Evolutionary conservation across 306 rosid species (phyloP).

Genomic region (Trifolium fragiferum): DNA sequence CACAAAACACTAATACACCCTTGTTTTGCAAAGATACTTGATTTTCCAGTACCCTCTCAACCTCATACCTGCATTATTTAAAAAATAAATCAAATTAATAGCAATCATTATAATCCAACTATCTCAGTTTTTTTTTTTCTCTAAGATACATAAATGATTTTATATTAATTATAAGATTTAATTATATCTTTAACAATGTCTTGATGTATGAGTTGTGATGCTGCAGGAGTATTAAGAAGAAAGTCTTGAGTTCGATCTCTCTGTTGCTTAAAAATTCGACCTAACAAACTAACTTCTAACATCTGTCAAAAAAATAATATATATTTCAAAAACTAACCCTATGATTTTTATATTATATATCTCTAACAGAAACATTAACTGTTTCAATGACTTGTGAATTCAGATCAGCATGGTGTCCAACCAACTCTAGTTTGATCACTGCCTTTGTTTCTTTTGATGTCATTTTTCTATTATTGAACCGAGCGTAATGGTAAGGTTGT

Average conservation of each 20-base stretch:
- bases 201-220: background rate
- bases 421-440: background rate
- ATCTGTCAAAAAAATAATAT: too few relatives aligned
- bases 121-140: background rate
- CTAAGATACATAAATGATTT: background rate
- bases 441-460: background rate
- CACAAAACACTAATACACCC: conserved; percentile 57
- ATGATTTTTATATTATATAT: too few relatives aligned
- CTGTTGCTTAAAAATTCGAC: too few relatives aligned
- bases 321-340: too few relatives aligned
- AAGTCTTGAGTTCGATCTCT: background rate
- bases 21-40: conserved; percentile 71
- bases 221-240: background rate
- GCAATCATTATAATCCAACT: background rate
- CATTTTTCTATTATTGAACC: too few relatives aligned
- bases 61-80: conserved; percentile 71
- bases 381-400: background rate
- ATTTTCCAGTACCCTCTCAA: conserved; percentile 64
- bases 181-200: background rate
- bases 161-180: too few relatives aligned
- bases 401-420: background rate
- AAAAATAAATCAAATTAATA: background rate
- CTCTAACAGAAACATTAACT: background rate
- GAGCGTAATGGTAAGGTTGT: background rate
- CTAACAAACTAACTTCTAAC: too few relatives aligned